These are phyloP conservation scores for Hymenoscyphus infarciens DNA, from an alignment of 2,329 filamentous ascomycete genomes.

Conservation along the genomic window DNA sequence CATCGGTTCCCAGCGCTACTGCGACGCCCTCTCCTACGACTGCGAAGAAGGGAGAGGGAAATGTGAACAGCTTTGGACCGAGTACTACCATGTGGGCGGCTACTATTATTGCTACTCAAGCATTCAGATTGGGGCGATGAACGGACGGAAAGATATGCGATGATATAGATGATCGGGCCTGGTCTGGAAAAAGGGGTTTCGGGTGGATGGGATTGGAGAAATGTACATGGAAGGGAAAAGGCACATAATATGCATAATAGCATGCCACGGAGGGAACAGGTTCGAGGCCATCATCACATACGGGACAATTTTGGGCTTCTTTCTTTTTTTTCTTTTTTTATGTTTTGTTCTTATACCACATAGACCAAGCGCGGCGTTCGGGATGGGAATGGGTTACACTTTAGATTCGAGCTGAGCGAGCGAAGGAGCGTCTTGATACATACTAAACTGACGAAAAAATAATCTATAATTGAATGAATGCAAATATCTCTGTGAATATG, in stretches of 20 bases:
- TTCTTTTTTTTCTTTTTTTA: not conserved
- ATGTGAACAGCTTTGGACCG: not conserved
- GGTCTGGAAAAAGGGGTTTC: not conserved
- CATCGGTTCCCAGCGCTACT: slow-evolving; percentile 12
- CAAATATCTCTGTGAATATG: not conserved
- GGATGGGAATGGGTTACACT: not conserved
- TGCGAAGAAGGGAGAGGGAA: slow-evolving; percentile 13
- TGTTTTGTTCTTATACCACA: not conserved
- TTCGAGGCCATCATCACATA: not conserved
- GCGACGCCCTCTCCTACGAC: slow-evolving; percentile 8
- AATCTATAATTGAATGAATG: not conserved
- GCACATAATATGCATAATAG: not conserved
- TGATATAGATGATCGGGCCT: not conserved
- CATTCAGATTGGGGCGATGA: not conserved
- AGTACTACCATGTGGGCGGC: slow-evolving; percentile 1
- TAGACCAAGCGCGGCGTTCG: not conserved
- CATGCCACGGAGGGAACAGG: not conserved
- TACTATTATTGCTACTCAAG: not conserved
- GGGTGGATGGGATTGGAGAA: not conserved
- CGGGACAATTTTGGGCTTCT: not conserved
- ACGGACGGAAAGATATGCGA: not conserved
- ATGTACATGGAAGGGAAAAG: not conserved
- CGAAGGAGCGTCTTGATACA: not conserved
- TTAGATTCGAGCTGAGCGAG: not conserved
- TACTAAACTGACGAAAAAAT: not conserved